Percentiles rank a stretch among this genome's conserved stretches.
phyloP scores from a whole-genome alignment of 2,329 filamentous ascomycete species.

The Aureobasidium sp. region DNA sequence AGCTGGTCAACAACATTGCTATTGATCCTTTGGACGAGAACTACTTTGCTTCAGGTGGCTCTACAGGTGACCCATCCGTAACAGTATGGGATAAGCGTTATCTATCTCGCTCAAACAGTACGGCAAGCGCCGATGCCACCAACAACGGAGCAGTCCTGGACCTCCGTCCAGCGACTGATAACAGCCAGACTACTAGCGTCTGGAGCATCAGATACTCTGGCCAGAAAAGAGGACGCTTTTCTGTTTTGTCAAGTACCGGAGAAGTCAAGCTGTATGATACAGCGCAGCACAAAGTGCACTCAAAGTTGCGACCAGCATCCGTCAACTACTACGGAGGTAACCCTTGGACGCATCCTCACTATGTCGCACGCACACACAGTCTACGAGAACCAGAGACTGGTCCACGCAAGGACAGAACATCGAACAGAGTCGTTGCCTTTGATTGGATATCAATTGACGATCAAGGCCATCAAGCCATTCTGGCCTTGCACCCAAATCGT shows the following conservation, averaged over 20 bases:
- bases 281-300: conserved; percentile 38
- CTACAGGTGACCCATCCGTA: conserved; percentile 63
- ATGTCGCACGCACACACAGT: conserved; percentile 35
- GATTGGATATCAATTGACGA: conserved; percentile 47
- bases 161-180: conserved; percentile 45
- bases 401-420: conserved; percentile 36
- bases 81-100: conserved; percentile 69
- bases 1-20: conserved; percentile 57
- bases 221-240: conserved; percentile 48
- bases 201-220: conserved; percentile 56
- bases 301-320: conserved; percentile 3
- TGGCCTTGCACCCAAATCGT: conserved; percentile 45
- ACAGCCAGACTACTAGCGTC: conserved; percentile 41
- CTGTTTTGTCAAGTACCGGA: conserved; percentile 49
- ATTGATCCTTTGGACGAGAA: conserved; percentile 75
- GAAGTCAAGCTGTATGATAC: conserved; percentile 50
- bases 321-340: conserved; percentile 24
- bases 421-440: conserved; percentile 44
- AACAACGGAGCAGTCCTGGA: conserved; percentile 49
- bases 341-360: conserved; percentile 35
- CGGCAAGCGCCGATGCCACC: conserved; percentile 38
- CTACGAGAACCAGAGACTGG: conserved; percentile 39
- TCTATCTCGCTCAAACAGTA: conserved; percentile 23
- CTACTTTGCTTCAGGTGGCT: conserved; percentile 70
- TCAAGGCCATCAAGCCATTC: conserved; percentile 40